These are phyloP conservation scores for Piromyces finnis DNA, from an alignment of 192 early-diverging fungal genomes.

Conservation along the genomic window DNA sequence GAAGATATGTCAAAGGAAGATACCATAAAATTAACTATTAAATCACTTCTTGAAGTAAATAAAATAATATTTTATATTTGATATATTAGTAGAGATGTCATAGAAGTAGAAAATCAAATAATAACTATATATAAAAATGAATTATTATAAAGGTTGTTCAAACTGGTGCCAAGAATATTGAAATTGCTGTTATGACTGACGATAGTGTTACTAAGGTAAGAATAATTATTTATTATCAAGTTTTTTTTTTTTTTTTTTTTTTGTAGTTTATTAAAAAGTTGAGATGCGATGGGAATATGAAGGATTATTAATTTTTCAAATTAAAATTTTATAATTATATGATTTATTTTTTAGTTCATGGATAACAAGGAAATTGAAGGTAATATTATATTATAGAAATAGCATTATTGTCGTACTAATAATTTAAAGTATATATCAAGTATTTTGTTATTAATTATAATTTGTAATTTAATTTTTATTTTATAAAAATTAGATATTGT, in stretches of 20 bases:
- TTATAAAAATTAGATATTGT: slow-evolving; percentile 17
- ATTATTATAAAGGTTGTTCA: slow-evolving; percentile 58
- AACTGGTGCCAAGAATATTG: slow-evolving; percentile 99
- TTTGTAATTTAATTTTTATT: neutral
- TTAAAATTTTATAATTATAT: no score
- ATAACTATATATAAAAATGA: no score
- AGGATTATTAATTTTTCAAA: no score
- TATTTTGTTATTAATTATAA: neutral
- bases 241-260: no score
- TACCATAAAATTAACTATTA: slow-evolving; percentile 76
- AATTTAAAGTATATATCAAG: no score
- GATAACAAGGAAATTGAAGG: slow-evolving; percentile 52
- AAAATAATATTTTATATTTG: no score
- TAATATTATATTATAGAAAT: neutral
- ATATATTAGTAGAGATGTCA: no score
- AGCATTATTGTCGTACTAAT: no score
- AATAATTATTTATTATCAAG: neutral
- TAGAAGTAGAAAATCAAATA: no score
- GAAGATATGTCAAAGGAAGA: slow-evolving; percentile 64
- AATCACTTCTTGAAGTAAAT: slow-evolving; percentile 69
- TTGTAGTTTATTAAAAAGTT: no score
- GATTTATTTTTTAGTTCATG: slow-evolving; percentile 21
- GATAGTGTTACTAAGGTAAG: slow-evolving; percentile 53
- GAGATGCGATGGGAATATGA: no score
- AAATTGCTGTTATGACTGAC: slow-evolving; percentile 77